Evolutionary conservation across 306 rosid genomes (phyloP).

Genomic region (Benincasa hispida): DNA sequence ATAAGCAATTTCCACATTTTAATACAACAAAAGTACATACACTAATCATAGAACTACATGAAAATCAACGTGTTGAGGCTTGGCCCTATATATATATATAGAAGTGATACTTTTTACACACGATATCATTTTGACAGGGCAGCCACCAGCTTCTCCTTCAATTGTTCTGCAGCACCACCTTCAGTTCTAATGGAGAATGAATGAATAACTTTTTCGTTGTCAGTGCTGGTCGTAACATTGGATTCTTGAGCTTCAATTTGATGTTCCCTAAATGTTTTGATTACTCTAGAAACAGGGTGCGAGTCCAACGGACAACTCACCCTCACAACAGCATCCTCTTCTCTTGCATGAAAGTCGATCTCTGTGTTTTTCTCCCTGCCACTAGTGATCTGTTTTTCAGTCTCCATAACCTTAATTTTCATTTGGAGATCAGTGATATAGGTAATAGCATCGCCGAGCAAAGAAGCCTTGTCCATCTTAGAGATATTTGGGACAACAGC

Average conservation of each 20-base stretch:
- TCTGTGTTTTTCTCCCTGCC: slow-evolving; percentile 36
- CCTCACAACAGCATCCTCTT: slow-evolving; percentile 62
- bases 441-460: slow-evolving; percentile 81
- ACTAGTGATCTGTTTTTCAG: slow-evolving; percentile 47
- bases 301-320: slow-evolving; percentile 55
- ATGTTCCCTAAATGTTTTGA: slow-evolving; percentile 47
- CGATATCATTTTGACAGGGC: slow-evolving; percentile 35
- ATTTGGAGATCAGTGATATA: slow-evolving; percentile 76
- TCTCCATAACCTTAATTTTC: slow-evolving; percentile 67
- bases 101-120: background rate
- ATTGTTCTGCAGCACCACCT: slow-evolving; percentile 49
- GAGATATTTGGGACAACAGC: slow-evolving; percentile 94
- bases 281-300: slow-evolving; percentile 66
- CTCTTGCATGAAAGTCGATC: slow-evolving; percentile 62
- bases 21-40: background rate
- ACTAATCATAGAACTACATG: slow-evolving; percentile 4
- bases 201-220: slow-evolving; percentile 40
- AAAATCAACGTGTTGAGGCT: background rate
- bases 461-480: slow-evolving; percentile 92
- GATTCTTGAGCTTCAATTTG: slow-evolving; percentile 58
- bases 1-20: background rate
- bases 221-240: slow-evolving; percentile 28
- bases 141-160: slow-evolving; percentile 72
- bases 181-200: slow-evolving; percentile 60
- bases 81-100: background rate